Percentiles rank a stretch among this genome's conserved stretches.
Conservation (phyloP, 2,329 filamentous ascomycete genomes). For the Diaporthe vexans region DNA sequence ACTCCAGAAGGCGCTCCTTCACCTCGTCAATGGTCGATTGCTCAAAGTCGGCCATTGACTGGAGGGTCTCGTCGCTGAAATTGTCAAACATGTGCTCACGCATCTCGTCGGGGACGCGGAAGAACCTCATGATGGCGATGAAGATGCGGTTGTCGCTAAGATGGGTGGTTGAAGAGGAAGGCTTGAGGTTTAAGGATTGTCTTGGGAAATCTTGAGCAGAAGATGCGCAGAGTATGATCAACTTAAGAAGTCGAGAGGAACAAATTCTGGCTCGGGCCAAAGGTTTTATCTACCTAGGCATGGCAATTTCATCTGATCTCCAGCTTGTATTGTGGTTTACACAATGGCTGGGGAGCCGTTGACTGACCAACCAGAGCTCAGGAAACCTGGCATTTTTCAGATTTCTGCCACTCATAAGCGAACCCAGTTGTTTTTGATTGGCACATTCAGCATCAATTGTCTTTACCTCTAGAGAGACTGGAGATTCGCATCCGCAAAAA, state of each 20-base stretch:
- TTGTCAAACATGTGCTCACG: slow-evolving; percentile 8
- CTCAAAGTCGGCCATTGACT: background rate
- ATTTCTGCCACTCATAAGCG: background rate
- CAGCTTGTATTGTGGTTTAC: too few relatives aligned
- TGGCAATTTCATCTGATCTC: slow-evolving; percentile 7
- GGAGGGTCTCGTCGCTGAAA: background rate
- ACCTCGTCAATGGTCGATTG: background rate
- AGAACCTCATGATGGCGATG: background rate
- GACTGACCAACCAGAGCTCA: slow-evolving; percentile 3
- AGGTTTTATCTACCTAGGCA: too few relatives aligned
- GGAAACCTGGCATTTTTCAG: background rate
- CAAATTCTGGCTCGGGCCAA: background rate
- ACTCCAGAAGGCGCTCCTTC: slow-evolving; percentile 5
- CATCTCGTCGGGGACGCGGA: slow-evolving; percentile 5
- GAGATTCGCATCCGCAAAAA: too few relatives aligned
- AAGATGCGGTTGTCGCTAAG: background rate
- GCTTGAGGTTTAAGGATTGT: too few relatives aligned
- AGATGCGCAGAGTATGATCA: too few relatives aligned
- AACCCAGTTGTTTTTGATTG: background rate
- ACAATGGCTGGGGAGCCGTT: background rate
- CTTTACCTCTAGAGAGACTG: too few relatives aligned
- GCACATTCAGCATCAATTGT: background rate
- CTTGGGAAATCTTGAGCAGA: too few relatives aligned
- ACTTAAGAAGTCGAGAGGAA: too few relatives aligned
- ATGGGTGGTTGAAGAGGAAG: too few relatives aligned